Evolutionary conservation across 2,329 filamentous ascomycete genomes (phyloP), one percentile per base, ranked within the genome.

Genomic region (Hortaea sp.): DNA sequence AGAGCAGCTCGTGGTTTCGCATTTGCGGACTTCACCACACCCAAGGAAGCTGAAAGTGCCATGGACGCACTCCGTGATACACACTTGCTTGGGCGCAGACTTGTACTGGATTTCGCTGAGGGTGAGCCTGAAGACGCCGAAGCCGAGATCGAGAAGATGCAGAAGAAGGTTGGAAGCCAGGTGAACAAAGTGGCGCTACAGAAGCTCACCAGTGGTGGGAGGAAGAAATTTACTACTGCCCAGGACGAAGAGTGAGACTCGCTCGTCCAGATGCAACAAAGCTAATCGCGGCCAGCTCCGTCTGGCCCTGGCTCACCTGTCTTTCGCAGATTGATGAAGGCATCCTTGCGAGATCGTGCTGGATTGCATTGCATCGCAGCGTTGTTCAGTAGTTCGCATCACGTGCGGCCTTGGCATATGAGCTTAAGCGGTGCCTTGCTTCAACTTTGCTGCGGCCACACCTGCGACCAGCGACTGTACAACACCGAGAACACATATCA

Each of bases 121-220:
- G 85, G 84, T 53, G 92, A 97, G 59, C 78, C 86, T 35, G 76
- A 92, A 55, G 89, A 97, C 70, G 83, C 92, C 3, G 92, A 98
- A 71, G 88, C 89, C 68, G 89, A 97, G 70, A 92, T 98, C 63
- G 83, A 85, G 65, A 90, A 88, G 72, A 95, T 98, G 84, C 87
- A 94, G 70, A 85, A 86, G 76, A 98, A 95, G 76, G 84, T 94
- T 62, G 86, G 86, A 51, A 81, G 83, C 50, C 90, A 97, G 70
- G 79, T 85, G 65, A 86, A 94, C 71, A 92, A 89, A 70, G 84
- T 97, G 61, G 85, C 86, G 58, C 73, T 95, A 61, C 88, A 94
- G 69, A 83, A 88, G 66, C 82, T 97, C 62, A 90, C 85, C 53
- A 85, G 84, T 59, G 78, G 78, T 62, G 85, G 85, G 58, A 80